phyloP scores from a whole-genome alignment of 441 rosid species.

The Syzygium malaccense region DNA sequence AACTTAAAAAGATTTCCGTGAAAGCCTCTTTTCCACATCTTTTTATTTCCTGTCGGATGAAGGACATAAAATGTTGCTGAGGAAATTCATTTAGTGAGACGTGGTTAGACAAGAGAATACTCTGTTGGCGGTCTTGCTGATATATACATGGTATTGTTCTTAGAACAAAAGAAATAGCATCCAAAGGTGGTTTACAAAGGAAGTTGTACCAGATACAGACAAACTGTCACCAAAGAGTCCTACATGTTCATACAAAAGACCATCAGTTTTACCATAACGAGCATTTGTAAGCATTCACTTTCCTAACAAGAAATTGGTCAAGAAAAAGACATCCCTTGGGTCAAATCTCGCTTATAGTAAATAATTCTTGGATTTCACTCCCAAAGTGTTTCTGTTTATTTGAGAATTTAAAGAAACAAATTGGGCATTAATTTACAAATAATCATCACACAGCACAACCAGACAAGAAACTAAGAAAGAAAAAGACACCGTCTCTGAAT shows the following conservation, averaged over 20 bases:
- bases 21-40: too few species aligned
- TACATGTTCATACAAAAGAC: background rate
- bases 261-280: background rate
- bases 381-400: background rate
- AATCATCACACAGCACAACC: background rate
- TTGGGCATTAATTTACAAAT: background rate
- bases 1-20: background rate
- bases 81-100: background rate
- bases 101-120: background rate
- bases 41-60: background rate
- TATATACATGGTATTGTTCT: background rate
- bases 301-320: background rate
- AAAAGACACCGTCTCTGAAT: background rate
- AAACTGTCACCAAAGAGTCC: background rate
- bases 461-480: background rate
- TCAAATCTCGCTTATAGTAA: background rate
- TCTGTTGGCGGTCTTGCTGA: background rate
- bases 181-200: background rate
- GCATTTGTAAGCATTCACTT: background rate
- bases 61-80: background rate
- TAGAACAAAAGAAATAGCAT: background rate
- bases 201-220: background rate
- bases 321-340: background rate
- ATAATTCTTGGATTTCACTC: background rate
- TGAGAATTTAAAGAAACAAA: background rate